These are phyloP conservation scores for Trichoderma guizhouense DNA, from an alignment of 2,329 filamentous ascomycete species.

Conservation along the genomic window DNA sequence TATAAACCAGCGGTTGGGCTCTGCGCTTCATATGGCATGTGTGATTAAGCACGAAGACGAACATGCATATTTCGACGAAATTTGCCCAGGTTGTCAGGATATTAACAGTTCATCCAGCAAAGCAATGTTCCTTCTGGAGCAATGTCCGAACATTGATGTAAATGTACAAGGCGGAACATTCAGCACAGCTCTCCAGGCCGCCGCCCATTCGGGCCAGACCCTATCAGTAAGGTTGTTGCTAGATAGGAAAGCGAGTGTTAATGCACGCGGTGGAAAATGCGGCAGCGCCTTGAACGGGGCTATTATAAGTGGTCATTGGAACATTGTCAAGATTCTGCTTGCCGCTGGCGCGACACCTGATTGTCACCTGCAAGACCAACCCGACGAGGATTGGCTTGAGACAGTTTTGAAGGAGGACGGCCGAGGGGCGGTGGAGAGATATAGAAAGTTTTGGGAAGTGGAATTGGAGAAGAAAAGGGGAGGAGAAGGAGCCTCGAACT, in stretches of 20 bases:
- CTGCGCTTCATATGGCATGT: neutral
- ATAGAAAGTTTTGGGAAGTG: no score
- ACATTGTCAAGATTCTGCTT: neutral
- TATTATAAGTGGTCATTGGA: neutral
- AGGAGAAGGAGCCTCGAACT: no score
- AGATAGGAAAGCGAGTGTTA: neutral
- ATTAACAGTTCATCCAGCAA: neutral
- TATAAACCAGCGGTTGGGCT: neutral
- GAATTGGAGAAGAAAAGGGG: no score
- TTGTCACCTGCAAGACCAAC: neutral
- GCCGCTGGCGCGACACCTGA: neutral
- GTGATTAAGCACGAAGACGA: accelerated
- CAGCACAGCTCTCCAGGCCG: neutral
- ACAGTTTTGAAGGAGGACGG: neutral
- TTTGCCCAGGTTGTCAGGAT: accelerated
- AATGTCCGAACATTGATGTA: neutral
- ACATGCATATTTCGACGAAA: accelerated
- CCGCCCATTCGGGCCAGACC: neutral
- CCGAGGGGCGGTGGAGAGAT: no score
- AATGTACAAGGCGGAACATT: neutral
- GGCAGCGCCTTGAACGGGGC: neutral
- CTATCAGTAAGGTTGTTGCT: neutral
- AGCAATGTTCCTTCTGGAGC: neutral
- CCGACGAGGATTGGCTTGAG: neutral
- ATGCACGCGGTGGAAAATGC: neutral